phyloP scores from a whole-genome alignment of 805 yeast species.

The Cyberlindnera mississippiensis region DNA sequence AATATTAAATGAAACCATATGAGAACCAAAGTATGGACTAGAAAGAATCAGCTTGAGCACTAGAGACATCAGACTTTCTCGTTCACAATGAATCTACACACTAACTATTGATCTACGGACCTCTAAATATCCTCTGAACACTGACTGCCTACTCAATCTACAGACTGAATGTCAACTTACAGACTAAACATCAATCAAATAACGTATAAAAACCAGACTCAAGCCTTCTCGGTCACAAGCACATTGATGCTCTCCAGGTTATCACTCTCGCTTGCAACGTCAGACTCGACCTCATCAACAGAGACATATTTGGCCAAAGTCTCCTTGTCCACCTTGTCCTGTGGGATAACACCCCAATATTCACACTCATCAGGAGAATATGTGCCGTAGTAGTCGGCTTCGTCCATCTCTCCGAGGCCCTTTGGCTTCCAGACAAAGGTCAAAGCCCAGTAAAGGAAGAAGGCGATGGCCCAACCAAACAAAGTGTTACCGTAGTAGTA shows the following conservation, averaged over 20 bases:
- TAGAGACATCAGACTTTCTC: too few relatives aligned
- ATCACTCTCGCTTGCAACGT: not conserved
- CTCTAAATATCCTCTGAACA: too few relatives aligned
- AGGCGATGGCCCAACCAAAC: constrained; percentile 39
- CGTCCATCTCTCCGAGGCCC: constrained; percentile 14
- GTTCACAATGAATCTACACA: too few relatives aligned
- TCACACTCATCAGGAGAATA: constrained; percentile 11
- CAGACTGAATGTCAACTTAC: too few relatives aligned
- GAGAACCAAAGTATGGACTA: too few relatives aligned
- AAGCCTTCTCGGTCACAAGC: not conserved
- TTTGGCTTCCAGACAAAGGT: constrained; percentile 10
- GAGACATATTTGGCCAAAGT: constrained; percentile 8
- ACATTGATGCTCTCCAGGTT: not conserved
- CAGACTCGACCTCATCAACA: not conserved
- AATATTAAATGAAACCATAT: too few relatives aligned
- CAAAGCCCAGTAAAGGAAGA: constrained; percentile 32
- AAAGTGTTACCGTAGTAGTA: constrained; percentile 44
- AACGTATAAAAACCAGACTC: not conserved
- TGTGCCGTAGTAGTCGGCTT: constrained; percentile 13
- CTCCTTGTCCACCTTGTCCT: constrained; percentile 7
- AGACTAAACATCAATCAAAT: too few relatives aligned
- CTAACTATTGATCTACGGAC: too few relatives aligned
- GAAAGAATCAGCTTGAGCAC: too few relatives aligned
- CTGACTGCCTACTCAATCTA: too few relatives aligned
- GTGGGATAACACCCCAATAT: constrained; percentile 14